Conservation (phyloP, 83 land plant genomes). For the Isoetes engelmannii region DNA sequence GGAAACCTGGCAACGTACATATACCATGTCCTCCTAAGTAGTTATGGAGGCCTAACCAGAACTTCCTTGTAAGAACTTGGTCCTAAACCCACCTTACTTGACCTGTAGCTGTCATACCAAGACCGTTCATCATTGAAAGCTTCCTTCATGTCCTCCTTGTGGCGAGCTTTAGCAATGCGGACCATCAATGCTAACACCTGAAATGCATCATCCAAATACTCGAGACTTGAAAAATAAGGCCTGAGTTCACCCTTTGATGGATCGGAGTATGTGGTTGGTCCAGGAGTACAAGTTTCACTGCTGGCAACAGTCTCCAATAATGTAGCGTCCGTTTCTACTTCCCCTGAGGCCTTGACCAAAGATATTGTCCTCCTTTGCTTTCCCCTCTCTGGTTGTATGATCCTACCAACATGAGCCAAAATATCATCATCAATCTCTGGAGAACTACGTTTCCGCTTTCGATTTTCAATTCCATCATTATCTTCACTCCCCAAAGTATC, state of each 20-base stretch:
- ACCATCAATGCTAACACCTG: constrained; percentile 32
- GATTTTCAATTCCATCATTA: no score
- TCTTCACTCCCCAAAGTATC: no score
- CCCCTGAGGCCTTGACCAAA: neutral
- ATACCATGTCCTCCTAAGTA: neutral
- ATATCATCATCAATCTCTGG: no score
- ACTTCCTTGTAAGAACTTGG: no score
- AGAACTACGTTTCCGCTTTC: no score
- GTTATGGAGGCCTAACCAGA: no score
- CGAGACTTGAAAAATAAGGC: constrained; percentile 27
- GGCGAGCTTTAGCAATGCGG: constrained; percentile 31
- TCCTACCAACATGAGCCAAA: no score
- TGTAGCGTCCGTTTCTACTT: neutral
- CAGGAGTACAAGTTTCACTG: neutral
- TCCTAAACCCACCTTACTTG: constrained; percentile 21
- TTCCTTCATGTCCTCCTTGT: constrained; percentile 35
- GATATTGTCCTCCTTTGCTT: no score
- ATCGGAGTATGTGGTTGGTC: neutral
- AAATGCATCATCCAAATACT: constrained; percentile 31
- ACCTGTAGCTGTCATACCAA: constrained; percentile 24
- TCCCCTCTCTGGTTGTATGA: no score
- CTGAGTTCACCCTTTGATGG: constrained; percentile 16
- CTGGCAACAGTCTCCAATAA: neutral
- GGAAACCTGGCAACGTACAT: constrained; percentile 16
- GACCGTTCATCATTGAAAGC: constrained; percentile 34